Percentiles rank a stretch among this genome's conserved stretches.
These are phyloP conservation scores for Lentinula raphanica DNA, from an alignment of 768 basidiomycete species.

Conservation along the genomic window DNA sequence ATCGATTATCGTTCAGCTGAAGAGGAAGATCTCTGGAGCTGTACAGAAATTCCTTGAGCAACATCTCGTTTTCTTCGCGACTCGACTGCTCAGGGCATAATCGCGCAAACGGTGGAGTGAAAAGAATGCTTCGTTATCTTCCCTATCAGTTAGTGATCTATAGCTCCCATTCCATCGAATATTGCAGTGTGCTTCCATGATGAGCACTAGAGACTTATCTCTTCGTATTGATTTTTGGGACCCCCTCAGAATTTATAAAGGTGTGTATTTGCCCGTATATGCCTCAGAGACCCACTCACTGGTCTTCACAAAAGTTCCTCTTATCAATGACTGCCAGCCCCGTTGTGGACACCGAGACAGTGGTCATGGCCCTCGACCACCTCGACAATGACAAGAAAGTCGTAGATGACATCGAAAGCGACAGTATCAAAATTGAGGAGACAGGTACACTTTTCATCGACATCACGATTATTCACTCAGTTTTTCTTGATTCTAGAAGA, in stretches of 20 bases:
- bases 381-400: background rate
- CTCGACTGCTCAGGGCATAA: no score
- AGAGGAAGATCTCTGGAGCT: no score
- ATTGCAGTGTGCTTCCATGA: background rate
- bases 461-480: background rate
- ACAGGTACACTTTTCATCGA: background rate
- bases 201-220: background rate
- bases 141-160: no score
- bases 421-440: background rate
- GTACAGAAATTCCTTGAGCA: no score
- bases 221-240: background rate
- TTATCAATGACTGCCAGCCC: background rate
- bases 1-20: no score
- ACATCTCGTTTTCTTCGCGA: no score
- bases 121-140: no score
- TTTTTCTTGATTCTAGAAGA: constrained; percentile 9
- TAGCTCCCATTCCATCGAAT: no score
- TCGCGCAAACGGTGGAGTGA: no score
- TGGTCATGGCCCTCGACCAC: background rate
- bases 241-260: background rate
- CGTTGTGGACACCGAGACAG: background rate
- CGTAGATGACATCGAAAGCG: background rate
- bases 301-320: background rate
- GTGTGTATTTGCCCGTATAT: background rate
- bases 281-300: background rate